A percentile compares a stretch with the other conserved stretches of the same genome.
These are phyloP conservation scores for Metschnikowia borealis DNA, from an alignment of 805 yeast genomes.

Conservation along the genomic window DNA sequence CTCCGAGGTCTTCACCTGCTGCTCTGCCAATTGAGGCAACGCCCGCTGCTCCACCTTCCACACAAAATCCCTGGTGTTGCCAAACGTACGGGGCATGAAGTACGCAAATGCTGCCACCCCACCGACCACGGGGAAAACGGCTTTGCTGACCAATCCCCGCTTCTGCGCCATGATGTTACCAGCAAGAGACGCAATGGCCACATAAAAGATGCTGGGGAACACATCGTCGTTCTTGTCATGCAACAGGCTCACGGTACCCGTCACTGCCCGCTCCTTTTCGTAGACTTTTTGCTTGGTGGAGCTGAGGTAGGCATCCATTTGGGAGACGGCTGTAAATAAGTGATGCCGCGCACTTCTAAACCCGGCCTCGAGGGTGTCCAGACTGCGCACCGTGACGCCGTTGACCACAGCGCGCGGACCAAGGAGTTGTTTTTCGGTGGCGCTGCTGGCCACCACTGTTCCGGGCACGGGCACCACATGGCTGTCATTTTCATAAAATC, in stretches of 20 bases:
- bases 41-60: conserved; percentile 59
- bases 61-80: conserved; percentile 52
- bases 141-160: conserved; percentile 52
- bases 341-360: conserved; percentile 48
- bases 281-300: conserved; percentile 48
- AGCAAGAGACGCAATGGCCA: conserved; percentile 62
- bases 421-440: conserved; percentile 38
- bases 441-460: conserved; percentile 41
- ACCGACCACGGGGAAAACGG: conserved; percentile 52
- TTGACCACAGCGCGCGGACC: conserved; percentile 48
- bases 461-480: conserved; percentile 49
- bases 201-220: conserved; percentile 66
- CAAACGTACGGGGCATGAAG: conserved; percentile 70
- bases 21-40: conserved; percentile 60
- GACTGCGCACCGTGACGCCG: conserved; percentile 56
- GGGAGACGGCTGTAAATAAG: conserved; percentile 28
- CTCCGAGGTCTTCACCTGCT: conserved; percentile 50
- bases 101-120: conserved; percentile 63
- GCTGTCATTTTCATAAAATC: conserved; percentile 49
- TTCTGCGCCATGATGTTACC: conserved; percentile 75
- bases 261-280: conserved; percentile 57
- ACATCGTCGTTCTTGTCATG: conserved; percentile 65
- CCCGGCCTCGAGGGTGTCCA: conserved; percentile 43
- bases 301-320: conserved; percentile 35
- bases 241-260: conserved; percentile 58